Base-by-base conservation (phyloP, 768 basidiomycete species). In the Kwoniella newhampshirensis region DNA sequence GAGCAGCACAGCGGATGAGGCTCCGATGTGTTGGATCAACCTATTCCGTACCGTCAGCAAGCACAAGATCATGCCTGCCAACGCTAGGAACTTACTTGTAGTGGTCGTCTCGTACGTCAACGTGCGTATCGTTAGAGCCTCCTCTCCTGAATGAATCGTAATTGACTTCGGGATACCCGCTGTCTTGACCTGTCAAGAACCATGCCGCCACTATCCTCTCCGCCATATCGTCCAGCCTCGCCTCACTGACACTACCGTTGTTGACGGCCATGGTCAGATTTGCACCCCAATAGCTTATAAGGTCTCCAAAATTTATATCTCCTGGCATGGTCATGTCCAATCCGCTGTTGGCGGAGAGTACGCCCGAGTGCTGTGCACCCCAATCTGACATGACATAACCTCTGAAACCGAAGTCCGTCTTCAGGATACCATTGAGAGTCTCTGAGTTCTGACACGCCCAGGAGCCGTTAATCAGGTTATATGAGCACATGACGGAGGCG, bases 1-100 rank as follows among this genome's bases (percentile, higher is more conserved):
- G 61, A 91, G 77, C 25, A 91, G 78, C 13, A 89, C 86, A 0
- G 83, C 85, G 50, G 86, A 85, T 0, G 87, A 85, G 0, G 86
- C 81, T 17, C 86, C 89, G 43, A 92, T 84, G 68, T 87, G 80
- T 28, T 86, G 81, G 20, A 90, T 86, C 32, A 89, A 67, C 32
- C 59, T 69, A 27, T 20, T n/a, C 3, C 15, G 21, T 9, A 44
- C 30, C n/a, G 21, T 36, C 35, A 41, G 20, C 6, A 20, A 41
- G 4, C 21, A 32, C 28, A 23, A 27, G n/a, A 6, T 15, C 35
- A n/a, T 11, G 9, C 36, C n/a, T n/a, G 11, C 17, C 18, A 3
- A 42, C 27, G 17, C 37, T 12, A 11, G 1, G 4, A 25, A 65
- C 68, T 58, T 49, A 60, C 63, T 80, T 78, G 63, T 78, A 80